A percentile compares a stretch with the other conserved stretches of the same genome.
phyloP scores from a whole-genome alignment of 352 stramenopile species.

The Globisporangium orthogonon region DNA sequence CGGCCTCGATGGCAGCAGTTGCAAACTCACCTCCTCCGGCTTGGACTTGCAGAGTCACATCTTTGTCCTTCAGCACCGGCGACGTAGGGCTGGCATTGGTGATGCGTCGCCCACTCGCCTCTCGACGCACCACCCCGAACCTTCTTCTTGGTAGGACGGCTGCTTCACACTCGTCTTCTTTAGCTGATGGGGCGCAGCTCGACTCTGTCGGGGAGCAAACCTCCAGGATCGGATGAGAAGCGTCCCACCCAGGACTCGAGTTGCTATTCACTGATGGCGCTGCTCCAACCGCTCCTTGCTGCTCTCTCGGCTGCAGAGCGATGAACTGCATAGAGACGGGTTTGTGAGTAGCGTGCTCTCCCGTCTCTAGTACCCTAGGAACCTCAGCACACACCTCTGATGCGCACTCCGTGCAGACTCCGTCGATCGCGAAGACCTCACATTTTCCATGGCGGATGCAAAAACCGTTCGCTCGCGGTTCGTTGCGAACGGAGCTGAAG shows the following conservation, averaged over 20 bases:
- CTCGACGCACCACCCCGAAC: conserved; percentile 2
- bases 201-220: background rate
- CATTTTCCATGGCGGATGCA: conserved; percentile 49
- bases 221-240: background rate
- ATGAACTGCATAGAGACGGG: background rate
- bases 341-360: background rate
- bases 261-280: background rate
- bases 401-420: conserved; percentile 40
- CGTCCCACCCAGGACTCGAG: background rate
- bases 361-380: background rate
- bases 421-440: conserved; percentile 34
- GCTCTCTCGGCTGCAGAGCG: background rate
- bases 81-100: background rate
- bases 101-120: background rate
- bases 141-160: background rate
- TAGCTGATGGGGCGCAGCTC: background rate
- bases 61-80: background rate
- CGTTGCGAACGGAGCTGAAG: conserved; percentile 23
- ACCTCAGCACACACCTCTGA: conserved; percentile 23
- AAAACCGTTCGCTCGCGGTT: conserved; percentile 37
- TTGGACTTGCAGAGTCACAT: background rate
- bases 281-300: background rate
- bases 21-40: too few relatives aligned
- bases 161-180: background rate
- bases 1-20: background rate